Conservation (phyloP, 2,329 filamentous ascomycete species). For the Colletotrichum nymphaeae region DNA sequence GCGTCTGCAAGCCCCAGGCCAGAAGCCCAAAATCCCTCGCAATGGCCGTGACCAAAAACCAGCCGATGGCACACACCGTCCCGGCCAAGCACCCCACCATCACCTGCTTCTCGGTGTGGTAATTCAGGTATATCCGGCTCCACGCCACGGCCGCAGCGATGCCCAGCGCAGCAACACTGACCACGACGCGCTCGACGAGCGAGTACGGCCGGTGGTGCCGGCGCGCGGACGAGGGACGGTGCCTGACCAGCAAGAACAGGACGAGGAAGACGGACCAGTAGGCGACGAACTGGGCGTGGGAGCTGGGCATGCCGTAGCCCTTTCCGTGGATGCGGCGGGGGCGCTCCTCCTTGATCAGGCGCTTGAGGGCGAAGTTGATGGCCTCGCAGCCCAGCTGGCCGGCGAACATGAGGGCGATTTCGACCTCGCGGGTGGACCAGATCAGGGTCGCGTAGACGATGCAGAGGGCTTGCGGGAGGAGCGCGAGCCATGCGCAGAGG, state of each 20-base stretch:
- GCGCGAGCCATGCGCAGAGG: slow-evolving; percentile 91
- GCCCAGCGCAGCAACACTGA: slow-evolving; percentile 65
- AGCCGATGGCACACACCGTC: slow-evolving; percentile 74
- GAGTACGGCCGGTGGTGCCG: slow-evolving; percentile 62
- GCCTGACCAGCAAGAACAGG: slow-evolving; percentile 86
- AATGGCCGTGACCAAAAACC: slow-evolving; percentile 80
- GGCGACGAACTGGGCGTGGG: slow-evolving; percentile 93
- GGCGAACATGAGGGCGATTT: slow-evolving; percentile 88
- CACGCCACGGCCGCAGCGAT: slow-evolving; percentile 78
- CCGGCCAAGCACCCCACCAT: slow-evolving; percentile 82
- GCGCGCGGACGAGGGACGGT: slow-evolving; percentile 53
- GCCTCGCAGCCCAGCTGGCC: slow-evolving; percentile 94
- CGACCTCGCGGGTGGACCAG: slow-evolving; percentile 90
- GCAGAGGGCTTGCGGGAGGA: slow-evolving; percentile 91
- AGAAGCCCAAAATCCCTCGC: slow-evolving; percentile 77
- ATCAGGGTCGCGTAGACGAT: slow-evolving; percentile 91
- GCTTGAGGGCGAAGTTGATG: slow-evolving; percentile 89
- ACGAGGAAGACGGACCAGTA: slow-evolving; percentile 89
- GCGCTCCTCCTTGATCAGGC: slow-evolving; percentile 91
- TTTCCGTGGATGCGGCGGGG: slow-evolving; percentile 87
- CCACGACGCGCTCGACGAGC: slow-evolving; percentile 67
- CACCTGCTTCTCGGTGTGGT: slow-evolving; percentile 91
- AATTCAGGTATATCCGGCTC: slow-evolving; percentile 90
- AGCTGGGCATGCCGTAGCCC: slow-evolving; percentile 96
- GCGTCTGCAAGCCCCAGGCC: slow-evolving; percentile 76